Evolutionary conservation across 805 yeast species (phyloP).

Genomic region (Groenewaldozyma salmanticensis): DNA sequence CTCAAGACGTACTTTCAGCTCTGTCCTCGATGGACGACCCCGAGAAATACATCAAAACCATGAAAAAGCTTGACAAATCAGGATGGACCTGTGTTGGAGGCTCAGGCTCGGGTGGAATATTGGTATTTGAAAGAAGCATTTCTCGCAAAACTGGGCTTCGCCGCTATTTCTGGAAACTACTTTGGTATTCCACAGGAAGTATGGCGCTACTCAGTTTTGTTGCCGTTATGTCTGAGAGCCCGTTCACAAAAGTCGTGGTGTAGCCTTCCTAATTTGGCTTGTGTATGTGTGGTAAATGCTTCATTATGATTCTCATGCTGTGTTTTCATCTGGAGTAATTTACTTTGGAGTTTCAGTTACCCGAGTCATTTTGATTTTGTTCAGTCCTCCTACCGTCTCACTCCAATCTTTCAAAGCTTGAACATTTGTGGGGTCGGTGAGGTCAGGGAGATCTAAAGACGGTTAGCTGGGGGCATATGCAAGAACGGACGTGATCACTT

Average conservation of each 20-base stretch:
- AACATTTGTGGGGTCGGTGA: conserved; percentile 52
- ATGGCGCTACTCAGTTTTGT: neutral
- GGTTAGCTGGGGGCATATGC: too few relatives aligned
- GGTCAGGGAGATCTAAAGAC: conserved; percentile 51
- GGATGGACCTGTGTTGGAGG: conserved; percentile 52
- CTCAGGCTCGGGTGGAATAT: conserved; percentile 30
- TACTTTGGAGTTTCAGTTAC: conserved; percentile 20
- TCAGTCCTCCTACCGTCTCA: conserved; percentile 70
- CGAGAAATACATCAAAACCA: conserved; percentile 19
- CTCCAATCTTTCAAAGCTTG: conserved; percentile 62
- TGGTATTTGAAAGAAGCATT: conserved; percentile 34
- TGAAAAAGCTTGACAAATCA: conserved; percentile 35
- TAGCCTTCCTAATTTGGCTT: too few relatives aligned
- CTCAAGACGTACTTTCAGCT: conserved; percentile 17
- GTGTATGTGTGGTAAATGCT: too few relatives aligned
- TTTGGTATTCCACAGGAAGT: too few relatives aligned
- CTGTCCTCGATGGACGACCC: conserved; percentile 16
- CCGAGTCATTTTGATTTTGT: conserved; percentile 44
- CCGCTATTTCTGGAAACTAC: too few relatives aligned
- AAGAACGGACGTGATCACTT: too few relatives aligned
- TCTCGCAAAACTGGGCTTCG: too few relatives aligned
- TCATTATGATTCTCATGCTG: neutral
- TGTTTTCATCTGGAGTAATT: neutral
- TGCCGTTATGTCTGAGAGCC: conserved; percentile 7
- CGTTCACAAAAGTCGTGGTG: neutral